A percentile compares a stretch with the other conserved stretches of the same genome.
Conservation (phyloP, 257 asterid species). For the Rehmannia glutinosa region DNA sequence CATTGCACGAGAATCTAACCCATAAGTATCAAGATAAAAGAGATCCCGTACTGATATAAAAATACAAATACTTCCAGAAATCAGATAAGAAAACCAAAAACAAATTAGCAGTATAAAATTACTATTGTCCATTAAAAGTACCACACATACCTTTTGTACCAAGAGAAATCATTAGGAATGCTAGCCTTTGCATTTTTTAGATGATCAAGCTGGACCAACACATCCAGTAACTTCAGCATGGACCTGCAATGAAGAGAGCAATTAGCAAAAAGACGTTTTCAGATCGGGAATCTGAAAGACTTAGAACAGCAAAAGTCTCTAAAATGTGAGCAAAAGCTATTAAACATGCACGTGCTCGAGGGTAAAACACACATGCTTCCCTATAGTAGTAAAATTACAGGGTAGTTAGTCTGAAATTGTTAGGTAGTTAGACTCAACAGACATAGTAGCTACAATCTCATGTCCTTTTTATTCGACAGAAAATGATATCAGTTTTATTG, state of each 20-base stretch:
- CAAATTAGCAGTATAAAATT: background rate
- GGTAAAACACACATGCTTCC: too few species aligned
- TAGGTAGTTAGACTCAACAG: too few species aligned
- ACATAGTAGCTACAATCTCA: too few species aligned
- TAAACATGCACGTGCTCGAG: too few species aligned
- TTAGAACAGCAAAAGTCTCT: too few species aligned
- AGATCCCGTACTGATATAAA: background rate
- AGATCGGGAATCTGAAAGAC: too few species aligned
- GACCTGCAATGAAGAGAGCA: slow-evolving; percentile 65
- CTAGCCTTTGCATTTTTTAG: slow-evolving; percentile 99
- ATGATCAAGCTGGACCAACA: slow-evolving; percentile 95
- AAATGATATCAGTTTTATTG: too few species aligned
- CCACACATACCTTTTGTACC: slow-evolving; percentile 89
- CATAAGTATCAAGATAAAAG: background rate
- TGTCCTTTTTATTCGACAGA: too few species aligned
- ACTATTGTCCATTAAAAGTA: background rate
- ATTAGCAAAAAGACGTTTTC: background rate
- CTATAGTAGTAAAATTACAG: too few species aligned
- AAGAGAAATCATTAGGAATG: slow-evolving; percentile 97
- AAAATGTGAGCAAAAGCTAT: too few species aligned
- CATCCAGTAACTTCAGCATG: slow-evolving; percentile 91
- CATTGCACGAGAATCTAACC: background rate
- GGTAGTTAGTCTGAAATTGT: too few species aligned
- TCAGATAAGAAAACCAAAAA: background rate
- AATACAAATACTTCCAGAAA: background rate